Base-by-base conservation (phyloP, 169 alveolate genomes). In the Toxoplasma gondii region DNA sequence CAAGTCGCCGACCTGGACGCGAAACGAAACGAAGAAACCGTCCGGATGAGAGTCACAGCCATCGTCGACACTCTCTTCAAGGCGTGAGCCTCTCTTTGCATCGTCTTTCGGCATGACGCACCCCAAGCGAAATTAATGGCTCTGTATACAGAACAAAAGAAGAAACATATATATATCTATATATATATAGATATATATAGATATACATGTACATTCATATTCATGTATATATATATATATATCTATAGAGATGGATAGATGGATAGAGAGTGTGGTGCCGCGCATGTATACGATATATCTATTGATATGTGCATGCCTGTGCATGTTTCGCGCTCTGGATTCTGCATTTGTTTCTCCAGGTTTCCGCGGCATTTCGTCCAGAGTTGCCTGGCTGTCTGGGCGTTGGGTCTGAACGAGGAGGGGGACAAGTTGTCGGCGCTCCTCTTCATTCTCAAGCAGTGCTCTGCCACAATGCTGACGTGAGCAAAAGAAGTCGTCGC, bases 311-410 rank as follows among this genome's bases (percentile, higher is more conserved):
- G 43, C 45, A 1, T n/a, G 43, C n/a, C 41, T n/a, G 45, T 31
- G 39, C 12, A 31, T 74, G 43, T n/a, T 1, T 34, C 1, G 58
- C 22, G 4, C 12, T 74, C 17, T 36, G 39, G 53, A 7, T 19
- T 82, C 5, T 12, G 29, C 10, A 2, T 82, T 41, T 5, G 5
- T 69, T 39, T 7, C 29, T 70, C 45, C 93, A 91, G 93, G 88
- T 91, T 91, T 36, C 93, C 88, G 43, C 88, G 93, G 78, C 54
- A 58, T 1, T 91, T 91, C 80, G 93, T 58, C 24, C 34, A 43
- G 41, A 91, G 93, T 39, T 91, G 93, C 64, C 45, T 91, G 58
- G 67, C 88, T 24, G 81, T 91, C 34, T 91, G 88, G 88, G 70
- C 80, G n/a, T 41, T 83, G 49, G 88, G 93, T 36, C 88, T 91